phyloP scores from a whole-genome alignment of 371 early-diverging fungal genomes.

The Synchytrium microbalum region DNA sequence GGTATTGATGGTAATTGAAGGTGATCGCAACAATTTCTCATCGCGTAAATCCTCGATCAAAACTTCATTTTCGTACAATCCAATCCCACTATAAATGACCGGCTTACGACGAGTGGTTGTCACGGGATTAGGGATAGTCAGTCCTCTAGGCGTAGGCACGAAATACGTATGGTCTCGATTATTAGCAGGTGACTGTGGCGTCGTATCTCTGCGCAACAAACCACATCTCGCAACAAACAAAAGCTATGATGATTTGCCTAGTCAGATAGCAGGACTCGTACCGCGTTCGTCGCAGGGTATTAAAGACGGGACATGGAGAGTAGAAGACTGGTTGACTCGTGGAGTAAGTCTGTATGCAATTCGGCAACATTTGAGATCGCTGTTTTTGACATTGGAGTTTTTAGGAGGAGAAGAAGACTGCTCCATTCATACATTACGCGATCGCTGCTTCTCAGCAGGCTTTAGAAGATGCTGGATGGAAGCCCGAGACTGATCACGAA shows the following conservation, averaged over 20 bases:
- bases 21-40: no score
- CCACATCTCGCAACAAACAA: conserved; percentile 10
- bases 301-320: conserved; percentile 53
- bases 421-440: conserved; percentile 82
- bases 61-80: no score
- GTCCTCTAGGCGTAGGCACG: conserved; percentile 79
- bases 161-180: conserved; percentile 67
- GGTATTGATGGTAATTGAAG: no score
- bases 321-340: conserved; percentile 62
- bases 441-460: conserved; percentile 81
- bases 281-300: conserved; percentile 39
- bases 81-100: neutral
- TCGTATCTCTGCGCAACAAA: conserved; percentile 50
- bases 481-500: conserved; percentile 39
- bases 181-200: conserved; percentile 64
- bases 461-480: conserved; percentile 71
- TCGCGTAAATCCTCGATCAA: no score
- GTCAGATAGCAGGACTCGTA: conserved; percentile 75
- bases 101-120: conserved; percentile 75
- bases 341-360: conserved; percentile 42
- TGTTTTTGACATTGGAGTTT: neutral
- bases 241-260: conserved; percentile 53
- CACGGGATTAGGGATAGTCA: conserved; percentile 90
- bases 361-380: neutral
- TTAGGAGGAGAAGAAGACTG: conserved; percentile 71